Percentiles rank a stretch among this genome's conserved stretches.
Evolutionary conservation across 345 rosid genomes (phyloP).

Genomic region (Aquilaria yunnanensis): DNA sequence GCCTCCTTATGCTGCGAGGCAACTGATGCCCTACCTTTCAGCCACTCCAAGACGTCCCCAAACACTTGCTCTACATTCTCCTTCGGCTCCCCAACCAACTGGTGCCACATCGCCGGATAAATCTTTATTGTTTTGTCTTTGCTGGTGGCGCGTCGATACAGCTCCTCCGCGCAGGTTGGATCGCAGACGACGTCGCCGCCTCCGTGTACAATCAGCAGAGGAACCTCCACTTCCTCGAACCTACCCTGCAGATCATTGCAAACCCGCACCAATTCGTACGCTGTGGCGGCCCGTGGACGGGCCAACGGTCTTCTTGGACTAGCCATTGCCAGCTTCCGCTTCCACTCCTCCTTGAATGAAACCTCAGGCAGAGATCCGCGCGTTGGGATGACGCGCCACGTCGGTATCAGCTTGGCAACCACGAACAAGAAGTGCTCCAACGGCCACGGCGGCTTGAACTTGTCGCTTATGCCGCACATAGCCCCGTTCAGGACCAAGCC

Average conservation of each 20-base stretch:
- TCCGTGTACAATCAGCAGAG: slow-evolving; percentile 75
- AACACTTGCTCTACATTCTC: slow-evolving; percentile 61
- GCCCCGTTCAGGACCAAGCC: slow-evolving; percentile 86
- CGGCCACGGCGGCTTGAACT: slow-evolving; percentile 95
- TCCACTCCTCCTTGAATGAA: slow-evolving; percentile 82
- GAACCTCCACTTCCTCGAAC: slow-evolving; percentile 78
- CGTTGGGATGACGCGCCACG: slow-evolving; percentile 87
- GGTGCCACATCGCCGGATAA: slow-evolving; percentile 88
- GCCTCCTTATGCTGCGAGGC: neutral
- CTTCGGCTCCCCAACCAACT: slow-evolving; percentile 73
- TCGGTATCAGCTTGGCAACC: slow-evolving; percentile 67
- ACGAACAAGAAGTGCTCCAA: slow-evolving; percentile 62
- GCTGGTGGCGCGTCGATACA: slow-evolving; percentile 57
- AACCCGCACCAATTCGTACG: slow-evolving; percentile 65
- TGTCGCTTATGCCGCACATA: slow-evolving; percentile 89
- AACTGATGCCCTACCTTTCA: slow-evolving; percentile 35
- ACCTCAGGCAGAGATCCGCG: slow-evolving; percentile 62
- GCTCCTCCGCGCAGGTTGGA: slow-evolving; percentile 63
- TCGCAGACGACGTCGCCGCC: slow-evolving; percentile 79
- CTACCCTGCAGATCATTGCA: slow-evolving; percentile 67
- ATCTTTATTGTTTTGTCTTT: slow-evolving; percentile 64
- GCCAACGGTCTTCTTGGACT: slow-evolving; percentile 56
- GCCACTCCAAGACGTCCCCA: slow-evolving; percentile 76
- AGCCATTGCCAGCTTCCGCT: slow-evolving; percentile 58
- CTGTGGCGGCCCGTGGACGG: slow-evolving; percentile 85